Conservation (phyloP, 306 rosid species). For the Malus fusca region DNA sequence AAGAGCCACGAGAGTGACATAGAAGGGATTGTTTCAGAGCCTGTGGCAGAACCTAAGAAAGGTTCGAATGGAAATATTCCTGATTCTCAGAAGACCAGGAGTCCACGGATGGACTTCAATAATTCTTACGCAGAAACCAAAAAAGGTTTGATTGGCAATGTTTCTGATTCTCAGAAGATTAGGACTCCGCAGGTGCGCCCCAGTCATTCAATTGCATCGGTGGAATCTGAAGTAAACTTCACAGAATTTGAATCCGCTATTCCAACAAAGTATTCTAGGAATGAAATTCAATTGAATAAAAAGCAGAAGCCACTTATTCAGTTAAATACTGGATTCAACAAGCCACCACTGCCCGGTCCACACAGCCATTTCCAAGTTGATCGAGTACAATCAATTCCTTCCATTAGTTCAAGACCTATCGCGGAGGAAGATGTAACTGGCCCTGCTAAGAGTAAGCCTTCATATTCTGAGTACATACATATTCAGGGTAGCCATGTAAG, state of each 20-base stretch:
- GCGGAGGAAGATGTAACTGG: conserved; percentile 30
- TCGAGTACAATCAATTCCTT: conserved; percentile 40
- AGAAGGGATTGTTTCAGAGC: conserved; percentile 38
- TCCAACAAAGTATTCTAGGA: conserved; percentile 42
- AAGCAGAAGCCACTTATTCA: conserved; percentile 43
- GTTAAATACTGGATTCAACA: conserved; percentile 39
- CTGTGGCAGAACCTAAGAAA: conserved; percentile 35
- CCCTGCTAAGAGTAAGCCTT: conserved; percentile 37
- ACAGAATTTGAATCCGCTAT: conserved; percentile 37
- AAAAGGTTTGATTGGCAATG: conserved; percentile 26
- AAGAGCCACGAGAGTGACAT: conserved; percentile 39
- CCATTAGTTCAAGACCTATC: conserved; percentile 38
- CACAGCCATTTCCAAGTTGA: conserved; percentile 35
- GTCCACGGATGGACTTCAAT: conserved; percentile 21
- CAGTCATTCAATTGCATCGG: conserved; percentile 34
- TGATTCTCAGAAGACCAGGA: conserved; percentile 27
- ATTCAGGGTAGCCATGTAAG: conserved; percentile 26
- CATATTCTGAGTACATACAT: conserved; percentile 38
- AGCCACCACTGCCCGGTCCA: conserved; percentile 39
- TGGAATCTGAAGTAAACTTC: conserved; percentile 50
- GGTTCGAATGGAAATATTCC: conserved; percentile 25
- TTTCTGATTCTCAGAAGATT: conserved; percentile 31
- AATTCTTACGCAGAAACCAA: conserved; percentile 28
- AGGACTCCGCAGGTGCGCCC: conserved; percentile 23
- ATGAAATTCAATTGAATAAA: conserved; percentile 30